Base-by-base conservation (phyloP, 768 basidiomycete species). In the Lactarius evosmus region DNA sequence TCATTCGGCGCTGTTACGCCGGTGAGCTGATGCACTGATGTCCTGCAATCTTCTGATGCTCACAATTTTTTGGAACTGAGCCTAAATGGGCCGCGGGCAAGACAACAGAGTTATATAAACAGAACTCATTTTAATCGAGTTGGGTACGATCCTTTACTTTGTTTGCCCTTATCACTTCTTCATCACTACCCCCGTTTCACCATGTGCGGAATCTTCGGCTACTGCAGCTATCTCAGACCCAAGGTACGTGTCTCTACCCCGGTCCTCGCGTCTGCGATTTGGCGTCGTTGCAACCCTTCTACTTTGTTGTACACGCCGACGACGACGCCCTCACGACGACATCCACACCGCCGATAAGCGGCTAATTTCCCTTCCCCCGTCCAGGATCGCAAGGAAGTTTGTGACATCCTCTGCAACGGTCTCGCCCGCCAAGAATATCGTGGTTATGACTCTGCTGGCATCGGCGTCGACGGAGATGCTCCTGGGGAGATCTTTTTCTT, bases 131-230 rank as follows among this genome's bases (percentile, higher is more conserved):
- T 22, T n/a, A n/a, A 44, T 44, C 41, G 3, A 11, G 41, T 22
- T 44, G n/a, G 41, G n/a, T 22, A 49, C 44, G 44, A 46, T 46
- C 22, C 44, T 46, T 46, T 22, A 25, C 44, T 46, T 6, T 49
- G 22, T 49, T 49, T 25, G 4, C 22, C 25, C 46, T n/a, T 61
- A 36, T 53, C 51, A 11, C 51, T 36, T 36, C 7, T 8, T 32
- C 50, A 25, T 6, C 46, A 49, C n/a, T n/a, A n/a, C 46, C 46
- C 46, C 46, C 2, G 14, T 52, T 63, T 11, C 51, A 56, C 22
- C 57, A 93, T 93, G 92, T 95, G 92, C 78, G 95, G 95, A 78
- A 98, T 98, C 79, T 98, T 98, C 75, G 91, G 83, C 61, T 98
- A 97, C 78, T 94, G 93, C 82, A 95, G 86, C 76, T 98, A 78